Percentiles rank a stretch among this genome's conserved stretches.
These are phyloP conservation scores for Leptoxyphium fumago DNA, from an alignment of 2,329 filamentous ascomycete species.

Conservation along the genomic window DNA sequence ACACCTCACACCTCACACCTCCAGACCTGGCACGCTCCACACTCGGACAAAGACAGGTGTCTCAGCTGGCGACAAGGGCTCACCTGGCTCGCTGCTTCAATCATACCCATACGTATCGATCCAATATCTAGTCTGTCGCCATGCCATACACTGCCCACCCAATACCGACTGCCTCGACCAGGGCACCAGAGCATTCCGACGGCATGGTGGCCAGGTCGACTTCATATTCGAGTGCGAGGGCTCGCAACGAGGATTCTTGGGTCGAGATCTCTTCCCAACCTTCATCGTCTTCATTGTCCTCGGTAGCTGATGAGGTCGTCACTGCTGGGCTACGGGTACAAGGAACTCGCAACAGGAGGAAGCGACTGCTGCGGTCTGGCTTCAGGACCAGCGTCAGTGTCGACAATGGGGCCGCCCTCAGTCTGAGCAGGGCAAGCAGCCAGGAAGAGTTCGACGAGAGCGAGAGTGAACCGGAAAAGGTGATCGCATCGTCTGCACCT, in stretches of 20 bases:
- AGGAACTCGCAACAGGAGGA: slow-evolving; percentile 46
- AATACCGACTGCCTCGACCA: neutral
- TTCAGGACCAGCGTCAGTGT: slow-evolving; percentile 18
- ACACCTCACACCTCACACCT: too few species aligned
- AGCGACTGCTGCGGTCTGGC: slow-evolving; percentile 29
- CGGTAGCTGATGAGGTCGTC: slow-evolving; percentile 71
- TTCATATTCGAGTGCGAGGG: neutral
- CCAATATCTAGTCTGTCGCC: too few species aligned
- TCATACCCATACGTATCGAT: too few species aligned
- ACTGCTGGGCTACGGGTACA: slow-evolving; percentile 74
- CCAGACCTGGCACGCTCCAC: too few species aligned
- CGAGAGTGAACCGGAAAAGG: slow-evolving; percentile 71
- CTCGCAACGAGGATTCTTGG: slow-evolving; percentile 66
- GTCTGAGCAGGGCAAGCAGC: slow-evolving; percentile 46
- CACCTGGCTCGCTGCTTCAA: too few species aligned
- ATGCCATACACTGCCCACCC: too few species aligned
- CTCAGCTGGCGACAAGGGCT: too few species aligned
- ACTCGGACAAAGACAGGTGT: too few species aligned
- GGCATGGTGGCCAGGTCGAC: neutral
- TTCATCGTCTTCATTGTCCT: slow-evolving; percentile 85
- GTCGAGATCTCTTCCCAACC: slow-evolving; percentile 86
- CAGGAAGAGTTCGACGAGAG: slow-evolving; percentile 93
- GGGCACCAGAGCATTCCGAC: neutral
- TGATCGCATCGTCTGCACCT: slow-evolving; percentile 45
- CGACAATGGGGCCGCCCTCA: slow-evolving; percentile 29